A percentile compares a stretch with the other conserved stretches of the same genome.
Evolutionary conservation across 495 filamentous ascomycete genomes (phyloP).

Genomic region (Staphylotrichum longicolle): DNA sequence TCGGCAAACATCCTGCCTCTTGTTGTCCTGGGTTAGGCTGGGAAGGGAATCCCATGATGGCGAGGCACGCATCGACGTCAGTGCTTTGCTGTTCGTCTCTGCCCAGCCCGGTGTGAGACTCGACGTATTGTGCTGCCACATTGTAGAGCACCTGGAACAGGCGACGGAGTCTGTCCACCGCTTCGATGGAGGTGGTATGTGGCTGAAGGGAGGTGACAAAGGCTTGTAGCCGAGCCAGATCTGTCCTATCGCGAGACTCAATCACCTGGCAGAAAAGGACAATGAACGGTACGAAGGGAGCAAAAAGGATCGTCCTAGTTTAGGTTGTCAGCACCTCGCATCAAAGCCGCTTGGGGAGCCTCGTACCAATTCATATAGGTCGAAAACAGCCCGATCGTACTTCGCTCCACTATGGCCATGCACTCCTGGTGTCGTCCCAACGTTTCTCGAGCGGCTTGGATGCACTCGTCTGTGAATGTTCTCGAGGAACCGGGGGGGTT

Average conservation of each 20-base stretch:
- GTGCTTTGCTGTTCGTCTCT: not conserved
- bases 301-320: conserved; percentile 58
- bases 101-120: conserved; percentile 24
- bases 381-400: conserved; percentile 43
- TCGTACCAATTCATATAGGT: conserved; percentile 63
- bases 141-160: conserved; percentile 60
- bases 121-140: conserved; percentile 59
- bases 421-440: conserved; percentile 53
- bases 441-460: conserved; percentile 54
- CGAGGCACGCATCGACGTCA: conserved; percentile 24
- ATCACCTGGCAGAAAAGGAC: conserved; percentile 67
- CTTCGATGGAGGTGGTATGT: conserved; percentile 49
- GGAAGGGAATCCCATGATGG: conserved; percentile 20
- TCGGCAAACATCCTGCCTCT: not conserved
- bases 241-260: conserved; percentile 41
- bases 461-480: conserved; percentile 57
- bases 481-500: conserved; percentile 40
- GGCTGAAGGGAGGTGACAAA: conserved; percentile 57
- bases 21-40: conserved; percentile 12
- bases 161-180: conserved; percentile 54
- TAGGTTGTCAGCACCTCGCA: not conserved
- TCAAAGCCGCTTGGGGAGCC: too few species aligned
- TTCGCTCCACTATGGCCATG: conserved; percentile 46
- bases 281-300: conserved; percentile 67
- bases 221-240: conserved; percentile 52